phyloP scores from a whole-genome alignment of 352 stramenopile species.

The Phytophthora rubi region DNA sequence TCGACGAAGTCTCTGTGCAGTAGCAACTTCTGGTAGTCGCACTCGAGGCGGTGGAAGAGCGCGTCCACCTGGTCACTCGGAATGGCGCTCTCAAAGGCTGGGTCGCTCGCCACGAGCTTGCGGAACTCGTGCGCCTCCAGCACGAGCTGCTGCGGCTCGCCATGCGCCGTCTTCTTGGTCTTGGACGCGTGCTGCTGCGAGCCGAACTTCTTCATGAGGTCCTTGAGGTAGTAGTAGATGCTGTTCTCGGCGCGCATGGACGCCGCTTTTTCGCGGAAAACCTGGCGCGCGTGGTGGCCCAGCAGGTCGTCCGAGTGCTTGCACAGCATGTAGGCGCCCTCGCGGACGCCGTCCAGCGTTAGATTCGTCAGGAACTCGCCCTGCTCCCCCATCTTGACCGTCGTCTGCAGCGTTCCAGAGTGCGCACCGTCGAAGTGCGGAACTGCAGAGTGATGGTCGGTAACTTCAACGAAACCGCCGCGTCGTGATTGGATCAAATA shows the following conservation, averaged over 20 bases:
- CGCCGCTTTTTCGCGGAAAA: conserved; percentile 85
- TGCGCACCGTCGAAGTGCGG: conserved; percentile 5
- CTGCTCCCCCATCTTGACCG: conserved; percentile 40
- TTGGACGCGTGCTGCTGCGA: conserved; percentile 48
- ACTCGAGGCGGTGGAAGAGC: conserved; percentile 77
- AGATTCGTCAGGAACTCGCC: conserved; percentile 67
- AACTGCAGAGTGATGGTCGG: conserved; percentile 20
- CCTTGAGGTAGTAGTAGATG: conserved; percentile 88
- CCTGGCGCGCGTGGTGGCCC: conserved; percentile 77
- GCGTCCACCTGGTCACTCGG: conserved; percentile 74
- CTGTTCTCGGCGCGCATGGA: conserved; percentile 84
- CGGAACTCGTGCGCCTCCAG: conserved; percentile 78
- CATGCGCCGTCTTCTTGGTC: conserved; percentile 43
- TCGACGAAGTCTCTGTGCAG: conserved; percentile 80
- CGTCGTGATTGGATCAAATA: conserved; percentile 24
- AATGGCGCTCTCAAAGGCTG: conserved; percentile 75
- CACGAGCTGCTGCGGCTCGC: conserved; percentile 52
- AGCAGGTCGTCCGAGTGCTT: conserved; percentile 86
- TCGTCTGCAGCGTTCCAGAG: not conserved
- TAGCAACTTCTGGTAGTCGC: conserved; percentile 58
- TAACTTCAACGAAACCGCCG: conserved; percentile 45
- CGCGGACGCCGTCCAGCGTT: conserved; percentile 79
- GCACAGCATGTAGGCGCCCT: conserved; percentile 85
- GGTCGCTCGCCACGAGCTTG: conserved; percentile 80
- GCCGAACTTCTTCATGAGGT: conserved; percentile 78